Conservation (phyloP, 1,284 basidiomycete species). For the Cystobasidium sp. region DNA sequence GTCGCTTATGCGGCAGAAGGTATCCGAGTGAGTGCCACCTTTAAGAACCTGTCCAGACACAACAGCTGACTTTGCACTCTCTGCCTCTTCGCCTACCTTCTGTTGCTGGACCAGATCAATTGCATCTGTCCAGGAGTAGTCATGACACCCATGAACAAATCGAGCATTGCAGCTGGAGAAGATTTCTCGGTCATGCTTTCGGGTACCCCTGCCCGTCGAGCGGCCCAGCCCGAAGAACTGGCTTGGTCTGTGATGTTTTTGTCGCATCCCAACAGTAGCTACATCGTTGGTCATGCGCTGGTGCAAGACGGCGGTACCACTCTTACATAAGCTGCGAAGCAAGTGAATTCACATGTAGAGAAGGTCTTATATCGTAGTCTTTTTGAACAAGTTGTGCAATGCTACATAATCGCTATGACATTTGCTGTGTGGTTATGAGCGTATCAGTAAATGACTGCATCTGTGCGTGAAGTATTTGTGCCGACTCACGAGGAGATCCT, state of each 20-base stretch:
- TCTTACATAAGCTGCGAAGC: neutral
- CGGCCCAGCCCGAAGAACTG: conserved; percentile 20
- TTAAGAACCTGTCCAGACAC: neutral
- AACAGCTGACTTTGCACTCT: neutral
- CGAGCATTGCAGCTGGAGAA: conserved; percentile 27
- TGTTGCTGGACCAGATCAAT: conserved; percentile 10
- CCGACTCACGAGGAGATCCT: conserved; percentile 55
- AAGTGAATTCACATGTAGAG: neutral
- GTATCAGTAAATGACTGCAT: neutral
- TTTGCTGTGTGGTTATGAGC: neutral
- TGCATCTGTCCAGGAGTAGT: conserved; percentile 31
- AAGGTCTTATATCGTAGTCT: neutral
- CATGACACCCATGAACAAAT: conserved; percentile 28
- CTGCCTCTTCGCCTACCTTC: neutral
- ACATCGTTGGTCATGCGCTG: conserved; percentile 29
- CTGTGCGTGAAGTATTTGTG: neutral
- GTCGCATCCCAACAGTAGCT: conserved; percentile 32
- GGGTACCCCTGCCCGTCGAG: conserved; percentile 10
- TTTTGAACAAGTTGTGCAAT: neutral
- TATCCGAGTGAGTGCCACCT: conserved; percentile 11
- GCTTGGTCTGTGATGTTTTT: conserved; percentile 23
- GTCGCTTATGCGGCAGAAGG: conserved; percentile 14
- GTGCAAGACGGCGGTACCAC: conserved; percentile 27
- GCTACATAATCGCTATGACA: conserved; percentile 9
- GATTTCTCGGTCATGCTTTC: conserved; percentile 26